These are phyloP conservation scores for Boletus rufocinnamomeus DNA, from an alignment of 768 basidiomycete genomes.

Conservation along the genomic window DNA sequence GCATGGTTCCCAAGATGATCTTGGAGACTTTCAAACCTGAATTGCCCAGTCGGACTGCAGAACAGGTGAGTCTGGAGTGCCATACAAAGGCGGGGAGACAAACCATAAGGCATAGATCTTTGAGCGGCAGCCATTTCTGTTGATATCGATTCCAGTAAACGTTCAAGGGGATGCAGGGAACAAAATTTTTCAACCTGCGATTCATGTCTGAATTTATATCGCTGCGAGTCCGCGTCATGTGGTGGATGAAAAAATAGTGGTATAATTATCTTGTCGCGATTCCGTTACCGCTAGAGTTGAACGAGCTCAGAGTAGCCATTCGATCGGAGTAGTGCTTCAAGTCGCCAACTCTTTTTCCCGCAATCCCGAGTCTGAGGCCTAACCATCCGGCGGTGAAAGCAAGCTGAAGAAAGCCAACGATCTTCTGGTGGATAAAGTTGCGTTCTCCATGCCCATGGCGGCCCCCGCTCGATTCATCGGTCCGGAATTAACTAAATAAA, in stretches of 20 bases:
- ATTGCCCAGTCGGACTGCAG: slow-evolving; percentile 12
- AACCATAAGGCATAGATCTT: slow-evolving; percentile 21
- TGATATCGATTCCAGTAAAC: neutral
- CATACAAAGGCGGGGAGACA: neutral
- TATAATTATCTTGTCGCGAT: slow-evolving; percentile 12
- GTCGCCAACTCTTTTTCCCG: neutral
- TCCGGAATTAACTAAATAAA: neutral
- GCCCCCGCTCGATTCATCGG: neutral
- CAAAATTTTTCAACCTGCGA: neutral
- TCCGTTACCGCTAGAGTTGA: neutral
- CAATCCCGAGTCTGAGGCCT: neutral
- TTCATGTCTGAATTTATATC: slow-evolving; percentile 6
- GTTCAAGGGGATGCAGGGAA: neutral
- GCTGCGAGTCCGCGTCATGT: slow-evolving; percentile 1
- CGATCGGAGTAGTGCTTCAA: neutral
- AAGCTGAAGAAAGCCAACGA: too few relatives aligned
- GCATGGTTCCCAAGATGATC: slow-evolving; percentile 8
- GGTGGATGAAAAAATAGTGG: neutral
- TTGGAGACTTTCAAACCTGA: slow-evolving; percentile 9
- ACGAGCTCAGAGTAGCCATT: neutral
- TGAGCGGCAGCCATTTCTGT: slow-evolving; percentile 9
- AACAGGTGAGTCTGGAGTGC: neutral
- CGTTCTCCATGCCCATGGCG: too few relatives aligned
- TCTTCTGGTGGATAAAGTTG: neutral
- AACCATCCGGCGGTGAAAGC: neutral